Conservation (phyloP, 2,329 filamentous ascomycete species). For the Cercospora zeina region DNA sequence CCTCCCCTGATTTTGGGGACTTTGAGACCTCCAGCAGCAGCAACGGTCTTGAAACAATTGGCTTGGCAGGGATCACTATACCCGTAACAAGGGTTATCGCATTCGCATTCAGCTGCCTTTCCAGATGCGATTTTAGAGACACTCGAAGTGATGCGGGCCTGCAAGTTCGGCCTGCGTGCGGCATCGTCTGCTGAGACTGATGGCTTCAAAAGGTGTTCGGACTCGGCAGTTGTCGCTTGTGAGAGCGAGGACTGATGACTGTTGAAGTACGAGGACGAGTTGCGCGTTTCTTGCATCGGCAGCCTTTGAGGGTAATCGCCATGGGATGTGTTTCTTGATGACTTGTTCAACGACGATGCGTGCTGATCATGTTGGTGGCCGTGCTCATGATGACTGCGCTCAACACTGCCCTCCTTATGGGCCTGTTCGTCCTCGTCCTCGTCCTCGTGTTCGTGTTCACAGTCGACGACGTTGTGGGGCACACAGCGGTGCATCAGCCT, state of each 20-base stretch:
- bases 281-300: constrained; percentile 28
- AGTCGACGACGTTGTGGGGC: constrained; percentile 78
- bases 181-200: constrained; percentile 6
- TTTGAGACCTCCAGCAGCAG: constrained; percentile 41
- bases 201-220: neutral
- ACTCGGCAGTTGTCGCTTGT: constrained; percentile 5
- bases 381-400: constrained; percentile 30
- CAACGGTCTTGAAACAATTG: constrained; percentile 59
- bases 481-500: constrained; percentile 71
- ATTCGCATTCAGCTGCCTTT: constrained; percentile 51
- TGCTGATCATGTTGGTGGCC: constrained; percentile 24
- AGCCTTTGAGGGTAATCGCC: constrained; percentile 21
- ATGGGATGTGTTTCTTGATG: constrained; percentile 6
- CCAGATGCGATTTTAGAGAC: constrained; percentile 52
- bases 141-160: constrained; percentile 44
- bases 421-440: constrained; percentile 55
- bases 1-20: constrained; percentile 30
- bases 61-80: constrained; percentile 62
- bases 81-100: constrained; percentile 61
- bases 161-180: constrained; percentile 44
- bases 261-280: constrained; percentile 32
- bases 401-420: constrained; percentile 20
- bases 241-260: constrained; percentile 24
- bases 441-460: constrained; percentile 71
- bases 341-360: constrained; percentile 16